These are phyloP conservation scores for Tricharina praecox DNA, from an alignment of 495 filamentous ascomycete genomes.

Conservation along the genomic window DNA sequence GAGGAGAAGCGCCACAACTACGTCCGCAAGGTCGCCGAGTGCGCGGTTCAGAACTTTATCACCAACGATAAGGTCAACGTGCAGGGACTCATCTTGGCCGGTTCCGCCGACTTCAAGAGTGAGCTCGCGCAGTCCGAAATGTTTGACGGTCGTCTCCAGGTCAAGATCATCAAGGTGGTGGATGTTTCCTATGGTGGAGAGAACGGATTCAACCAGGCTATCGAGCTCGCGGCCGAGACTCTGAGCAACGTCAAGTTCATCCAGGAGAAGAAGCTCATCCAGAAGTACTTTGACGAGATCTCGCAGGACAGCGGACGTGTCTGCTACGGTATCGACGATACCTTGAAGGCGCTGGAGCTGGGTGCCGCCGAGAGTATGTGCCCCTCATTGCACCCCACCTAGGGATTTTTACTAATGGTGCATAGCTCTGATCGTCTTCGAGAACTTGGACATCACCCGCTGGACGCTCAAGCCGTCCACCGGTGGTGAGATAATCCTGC, in stretches of 20 bases:
- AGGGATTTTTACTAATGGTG: conserved; percentile 1
- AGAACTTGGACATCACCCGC: conserved; percentile 86
- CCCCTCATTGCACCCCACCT: neutral
- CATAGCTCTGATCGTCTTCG: conserved; percentile 72
- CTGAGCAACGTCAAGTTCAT: conserved; percentile 98
- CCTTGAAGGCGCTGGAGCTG: conserved; percentile 88
- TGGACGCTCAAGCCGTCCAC: conserved; percentile 68
- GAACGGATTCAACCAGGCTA: conserved; percentile 99
- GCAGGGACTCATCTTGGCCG: conserved; percentile 80
- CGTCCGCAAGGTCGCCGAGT: conserved; percentile 91
- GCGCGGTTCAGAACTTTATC: conserved; percentile 97
- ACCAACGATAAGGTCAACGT: conserved; percentile 96
- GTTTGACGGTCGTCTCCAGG: conserved; percentile 78
- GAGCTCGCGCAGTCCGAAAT: conserved; percentile 94
- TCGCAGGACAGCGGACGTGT: conserved; percentile 89
- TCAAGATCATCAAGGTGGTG: conserved; percentile 96
- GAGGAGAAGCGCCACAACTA: conserved; percentile 99
- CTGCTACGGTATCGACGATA: conserved; percentile 96
- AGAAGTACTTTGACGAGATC: conserved; percentile 96
- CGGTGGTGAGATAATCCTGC: conserved; percentile 54
- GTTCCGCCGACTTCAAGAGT: conserved; percentile 98
- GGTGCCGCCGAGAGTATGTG: conserved; percentile 65
- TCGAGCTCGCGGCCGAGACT: conserved; percentile 88
- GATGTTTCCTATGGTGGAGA: conserved; percentile 98
- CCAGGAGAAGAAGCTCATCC: conserved; percentile 98